phyloP scores from a whole-genome alignment of 2,329 filamentous ascomycete species.

The Rhynchosporium graminicola region DNA sequence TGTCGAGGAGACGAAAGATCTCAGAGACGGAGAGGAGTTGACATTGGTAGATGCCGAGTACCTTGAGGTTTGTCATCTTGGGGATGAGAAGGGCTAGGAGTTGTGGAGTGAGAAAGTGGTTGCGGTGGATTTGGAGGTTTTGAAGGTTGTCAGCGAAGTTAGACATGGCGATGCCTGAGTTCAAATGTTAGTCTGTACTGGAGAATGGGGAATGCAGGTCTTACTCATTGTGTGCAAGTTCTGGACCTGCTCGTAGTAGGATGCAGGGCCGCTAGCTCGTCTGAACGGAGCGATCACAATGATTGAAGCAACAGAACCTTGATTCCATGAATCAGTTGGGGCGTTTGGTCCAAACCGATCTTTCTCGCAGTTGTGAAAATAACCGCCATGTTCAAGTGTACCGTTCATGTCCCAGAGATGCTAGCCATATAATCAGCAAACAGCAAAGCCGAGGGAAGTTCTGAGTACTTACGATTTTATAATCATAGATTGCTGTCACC shows the following conservation, averaged over 20 bases:
- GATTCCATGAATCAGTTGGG: not conserved
- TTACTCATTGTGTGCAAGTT: conserved; percentile 31
- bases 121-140: conserved; percentile 36
- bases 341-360: conserved; percentile 12
- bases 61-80: conserved; percentile 32
- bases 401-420: conserved; percentile 27
- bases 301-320: conserved; percentile 21
- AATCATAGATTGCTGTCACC: conserved; percentile 10
- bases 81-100: conserved; percentile 35
- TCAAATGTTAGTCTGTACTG: conserved; percentile 1
- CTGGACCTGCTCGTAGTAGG: conserved; percentile 25
- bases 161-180: conserved; percentile 24
- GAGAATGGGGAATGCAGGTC: not conserved
- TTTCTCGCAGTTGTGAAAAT: conserved; percentile 27
- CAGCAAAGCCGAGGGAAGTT: not conserved
- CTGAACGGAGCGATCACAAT: conserved; percentile 26
- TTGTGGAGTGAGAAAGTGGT: conserved; percentile 32
- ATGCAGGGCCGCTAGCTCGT: conserved; percentile 7
- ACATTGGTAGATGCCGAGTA: conserved; percentile 37
- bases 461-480: conserved; percentile 18
- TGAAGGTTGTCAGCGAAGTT: conserved; percentile 31
- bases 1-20: conserved; percentile 30
- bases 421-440: conserved; percentile 2
- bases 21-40: conserved; percentile 35
- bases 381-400: conserved; percentile 3